Conservation (phyloP, 345 rosid genomes). For the Diplotaxis tenuifolia region DNA sequence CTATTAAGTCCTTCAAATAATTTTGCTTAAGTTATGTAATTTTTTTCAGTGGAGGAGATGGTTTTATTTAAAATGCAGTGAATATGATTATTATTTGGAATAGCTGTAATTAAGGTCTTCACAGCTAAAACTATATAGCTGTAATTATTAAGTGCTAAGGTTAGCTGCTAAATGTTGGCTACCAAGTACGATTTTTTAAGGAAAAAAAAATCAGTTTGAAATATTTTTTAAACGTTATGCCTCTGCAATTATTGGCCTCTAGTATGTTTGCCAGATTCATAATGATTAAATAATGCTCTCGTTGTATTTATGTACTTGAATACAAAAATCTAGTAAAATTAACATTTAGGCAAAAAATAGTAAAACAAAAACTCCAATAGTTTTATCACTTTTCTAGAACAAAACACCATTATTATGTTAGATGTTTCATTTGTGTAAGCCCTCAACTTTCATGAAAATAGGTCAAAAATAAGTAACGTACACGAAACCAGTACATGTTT, state of each 20-base stretch:
- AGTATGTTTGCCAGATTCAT: background rate
- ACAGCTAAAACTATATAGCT: background rate
- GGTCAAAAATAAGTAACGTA: conserved; percentile 15
- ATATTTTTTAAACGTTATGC: background rate
- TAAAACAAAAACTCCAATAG: background rate
- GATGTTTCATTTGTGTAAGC: conserved; percentile 11
- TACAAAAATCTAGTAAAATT: background rate
- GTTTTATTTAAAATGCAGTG: background rate
- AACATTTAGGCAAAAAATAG: background rate
- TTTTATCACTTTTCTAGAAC: background rate
- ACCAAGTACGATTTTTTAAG: background rate
- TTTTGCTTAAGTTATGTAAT: too few species aligned
- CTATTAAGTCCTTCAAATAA: background rate
- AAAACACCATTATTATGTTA: background rate
- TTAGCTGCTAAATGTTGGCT: background rate
- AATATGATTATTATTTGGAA: background rate
- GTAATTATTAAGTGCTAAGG: background rate
- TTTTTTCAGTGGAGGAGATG: background rate
- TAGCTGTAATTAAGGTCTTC: background rate
- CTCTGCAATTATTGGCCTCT: background rate
- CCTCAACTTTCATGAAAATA: conserved; percentile 9
- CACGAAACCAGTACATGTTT: conserved; percentile 2
- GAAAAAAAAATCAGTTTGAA: background rate
- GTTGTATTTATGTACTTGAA: background rate
- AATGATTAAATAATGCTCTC: background rate